Evolutionary conservation across 192 early-diverging fungal species (phyloP).

Genomic region (Linnemannia elongata): DNA sequence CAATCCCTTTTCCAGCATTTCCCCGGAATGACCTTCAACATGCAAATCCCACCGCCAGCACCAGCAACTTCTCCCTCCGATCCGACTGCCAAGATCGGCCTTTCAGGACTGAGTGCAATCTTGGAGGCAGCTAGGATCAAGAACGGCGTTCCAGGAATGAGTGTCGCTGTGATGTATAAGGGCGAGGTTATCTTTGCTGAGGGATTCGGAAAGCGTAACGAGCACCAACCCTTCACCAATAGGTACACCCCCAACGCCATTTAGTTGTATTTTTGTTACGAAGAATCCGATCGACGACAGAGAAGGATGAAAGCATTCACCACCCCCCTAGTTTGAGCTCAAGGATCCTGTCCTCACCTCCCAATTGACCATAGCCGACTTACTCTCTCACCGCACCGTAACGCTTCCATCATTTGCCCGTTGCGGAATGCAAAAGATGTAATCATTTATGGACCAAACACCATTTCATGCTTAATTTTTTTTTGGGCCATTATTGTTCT

Average conservation of each 20-base stretch:
- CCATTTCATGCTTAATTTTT: not conserved
- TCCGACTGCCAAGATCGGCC: not conserved
- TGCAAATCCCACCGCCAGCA: not conserved
- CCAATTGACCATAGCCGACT: conserved; percentile 10
- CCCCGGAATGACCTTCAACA: not conserved
- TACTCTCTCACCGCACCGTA: conserved; percentile 26
- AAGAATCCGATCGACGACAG: not conserved
- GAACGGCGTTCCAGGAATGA: conserved; percentile 24
- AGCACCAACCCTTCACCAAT: conserved; percentile 6
- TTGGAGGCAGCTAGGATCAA: conserved; percentile 3
- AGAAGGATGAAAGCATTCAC: not conserved
- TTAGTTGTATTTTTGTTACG: not conserved
- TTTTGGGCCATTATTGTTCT: no score
- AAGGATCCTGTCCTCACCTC: conserved; percentile 18
- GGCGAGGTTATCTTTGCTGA: conserved; percentile 19
- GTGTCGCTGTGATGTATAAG: conserved; percentile 10
- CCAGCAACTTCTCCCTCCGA: not conserved
- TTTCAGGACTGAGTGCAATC: not conserved
- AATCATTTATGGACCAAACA: no score
- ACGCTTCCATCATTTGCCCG: not conserved
- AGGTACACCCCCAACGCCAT: not conserved
- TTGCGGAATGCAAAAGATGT: not conserved
- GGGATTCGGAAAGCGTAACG: conserved; percentile 32
- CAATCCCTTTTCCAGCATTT: no score
- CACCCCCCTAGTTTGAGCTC: conserved; percentile 17